phyloP scores from a whole-genome alignment of 83 land plant species.

The Diphasiastrum complanatum region DNA sequence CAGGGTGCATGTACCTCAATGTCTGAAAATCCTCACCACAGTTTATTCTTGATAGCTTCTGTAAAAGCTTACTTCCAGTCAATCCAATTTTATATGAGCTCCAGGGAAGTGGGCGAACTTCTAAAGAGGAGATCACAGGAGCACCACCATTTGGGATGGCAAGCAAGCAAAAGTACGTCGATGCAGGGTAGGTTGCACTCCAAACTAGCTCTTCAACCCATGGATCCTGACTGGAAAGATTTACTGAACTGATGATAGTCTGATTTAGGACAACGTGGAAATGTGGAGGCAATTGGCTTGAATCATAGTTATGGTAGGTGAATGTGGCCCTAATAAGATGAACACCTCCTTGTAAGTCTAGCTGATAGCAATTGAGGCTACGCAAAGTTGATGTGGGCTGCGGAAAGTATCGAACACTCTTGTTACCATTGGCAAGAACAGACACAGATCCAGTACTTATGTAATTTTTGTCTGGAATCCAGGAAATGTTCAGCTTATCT shows the following conservation, averaged over 20 bases:
- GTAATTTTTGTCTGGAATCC: too few relatives aligned
- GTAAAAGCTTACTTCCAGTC: neutral
- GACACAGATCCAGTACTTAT: too few relatives aligned
- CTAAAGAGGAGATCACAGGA: conserved; percentile 17
- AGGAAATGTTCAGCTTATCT: too few relatives aligned
- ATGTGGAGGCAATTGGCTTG: neutral
- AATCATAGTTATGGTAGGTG: conserved; percentile 10
- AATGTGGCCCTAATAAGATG: conserved; percentile 17
- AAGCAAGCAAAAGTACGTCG: conserved; percentile 13
- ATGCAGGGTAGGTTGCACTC: conserved; percentile 8
- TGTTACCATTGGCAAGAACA: too few relatives aligned
- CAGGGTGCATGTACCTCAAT: too few relatives aligned
- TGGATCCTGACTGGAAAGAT: conserved; percentile 6
- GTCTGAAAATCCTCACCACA: conserved; percentile 8
- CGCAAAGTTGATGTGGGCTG: too few relatives aligned
- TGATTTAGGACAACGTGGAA: conserved; percentile 7
- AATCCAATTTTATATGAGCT: conserved; percentile 9
- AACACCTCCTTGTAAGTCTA: too few relatives aligned
- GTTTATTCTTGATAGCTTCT: conserved; percentile 12
- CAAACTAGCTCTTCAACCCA: conserved; percentile 16
- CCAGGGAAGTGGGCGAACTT: conserved; percentile 18
- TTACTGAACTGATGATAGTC: conserved; percentile 16
- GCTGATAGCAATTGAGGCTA: too few relatives aligned
- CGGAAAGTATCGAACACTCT: too few relatives aligned
- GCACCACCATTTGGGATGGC: conserved; percentile 5